phyloP scores from a whole-genome alignment of 1,284 basidiomycete species.

The Ustilago vetiveriae region DNA sequence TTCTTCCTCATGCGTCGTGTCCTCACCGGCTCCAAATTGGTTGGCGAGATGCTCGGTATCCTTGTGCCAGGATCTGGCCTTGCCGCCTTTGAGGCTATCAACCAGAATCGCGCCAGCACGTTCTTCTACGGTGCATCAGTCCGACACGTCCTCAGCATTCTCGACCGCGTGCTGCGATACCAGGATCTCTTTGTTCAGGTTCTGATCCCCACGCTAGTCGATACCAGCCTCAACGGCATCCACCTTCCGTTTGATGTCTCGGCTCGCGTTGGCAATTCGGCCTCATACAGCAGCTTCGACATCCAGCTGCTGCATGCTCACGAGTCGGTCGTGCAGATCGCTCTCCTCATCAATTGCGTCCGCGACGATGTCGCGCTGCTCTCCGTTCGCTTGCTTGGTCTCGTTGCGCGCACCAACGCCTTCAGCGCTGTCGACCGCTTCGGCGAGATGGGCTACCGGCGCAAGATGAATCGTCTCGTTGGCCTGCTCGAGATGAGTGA shows the following conservation, averaged over 20 bases:
- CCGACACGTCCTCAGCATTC: slow-evolving; percentile 81
- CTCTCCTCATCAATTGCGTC: slow-evolving; percentile 80
- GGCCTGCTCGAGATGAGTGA: slow-evolving; percentile 82
- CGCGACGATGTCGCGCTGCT: slow-evolving; percentile 80
- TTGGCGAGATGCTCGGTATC: slow-evolving; percentile 78
- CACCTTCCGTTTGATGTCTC: slow-evolving; percentile 46
- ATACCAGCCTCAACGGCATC: slow-evolving; percentile 64
- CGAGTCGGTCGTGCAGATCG: slow-evolving; percentile 82
- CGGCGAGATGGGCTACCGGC: slow-evolving; percentile 63
- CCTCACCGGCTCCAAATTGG: slow-evolving; percentile 77
- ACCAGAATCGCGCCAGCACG: slow-evolving; percentile 77
- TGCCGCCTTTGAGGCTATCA: slow-evolving; percentile 69
- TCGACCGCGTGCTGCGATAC: slow-evolving; percentile 81
- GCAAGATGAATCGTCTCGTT: slow-evolving; percentile 73
- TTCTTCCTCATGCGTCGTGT: slow-evolving; percentile 85
- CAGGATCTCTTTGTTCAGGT: slow-evolving; percentile 91
- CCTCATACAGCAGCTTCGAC: slow-evolving; percentile 79
- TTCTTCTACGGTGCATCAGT: slow-evolving; percentile 77
- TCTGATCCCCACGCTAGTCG: slow-evolving; percentile 80
- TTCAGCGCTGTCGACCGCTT: slow-evolving; percentile 73
- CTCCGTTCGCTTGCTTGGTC: slow-evolving; percentile 79
- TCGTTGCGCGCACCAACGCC: slow-evolving; percentile 72
- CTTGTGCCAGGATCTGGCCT: slow-evolving; percentile 68
- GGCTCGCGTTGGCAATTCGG: slow-evolving; percentile 46
- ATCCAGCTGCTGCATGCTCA: slow-evolving; percentile 75